Evolutionary conservation across 805 yeast genomes (phyloP), one percentile per base, ranked within the genome.

Genomic region (Diddensiella santjacobensis): DNA sequence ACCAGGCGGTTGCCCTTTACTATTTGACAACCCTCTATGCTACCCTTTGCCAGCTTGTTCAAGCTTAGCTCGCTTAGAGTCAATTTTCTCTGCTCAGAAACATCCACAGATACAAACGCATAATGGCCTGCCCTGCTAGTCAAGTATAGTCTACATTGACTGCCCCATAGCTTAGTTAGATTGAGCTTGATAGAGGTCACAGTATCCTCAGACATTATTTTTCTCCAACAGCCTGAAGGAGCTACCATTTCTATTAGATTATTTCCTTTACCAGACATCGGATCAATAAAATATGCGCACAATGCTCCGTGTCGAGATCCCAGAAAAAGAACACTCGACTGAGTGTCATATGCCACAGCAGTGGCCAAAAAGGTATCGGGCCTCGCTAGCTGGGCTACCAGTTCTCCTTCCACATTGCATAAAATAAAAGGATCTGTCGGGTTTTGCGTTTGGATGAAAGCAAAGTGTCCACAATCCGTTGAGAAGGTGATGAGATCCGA

Each of bases 261-360:
- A 10, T 22, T 22, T 15, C 2, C 2, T 13, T 37, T 22, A 4
- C 15, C 22, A 13, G 31, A 6, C 31, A 8, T 26, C 13, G 13
- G 13, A 26, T 45, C 43, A 18, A 80, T 56, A 40, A 75, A 70
- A 56, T 78, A 85, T 0, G 82, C 61, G 1, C 82, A 79, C 3
- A 88, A 35, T 0, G 86, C 78, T 13, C 87, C 85, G 58, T 75
- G 79, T 52, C 96, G 70, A 2, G 93, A 84, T 0, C 93, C 95
- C 17, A 88, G 64, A 15, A 84, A 58, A 1, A 87, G 58, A 63
- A 68, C 17, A 66, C 44, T 60, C 36, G 66, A 67, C 0, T 13
- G 54, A 1, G 61, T 50, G 53, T 75, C 79, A 31, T 71, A 65
- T 20, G 66, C 71, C 22, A 83, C 59, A n/a, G 82, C 75, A 0